Base-by-base conservation (phyloP, 164 flowering plant species). In the Aristolochia fimbriata region DNA sequence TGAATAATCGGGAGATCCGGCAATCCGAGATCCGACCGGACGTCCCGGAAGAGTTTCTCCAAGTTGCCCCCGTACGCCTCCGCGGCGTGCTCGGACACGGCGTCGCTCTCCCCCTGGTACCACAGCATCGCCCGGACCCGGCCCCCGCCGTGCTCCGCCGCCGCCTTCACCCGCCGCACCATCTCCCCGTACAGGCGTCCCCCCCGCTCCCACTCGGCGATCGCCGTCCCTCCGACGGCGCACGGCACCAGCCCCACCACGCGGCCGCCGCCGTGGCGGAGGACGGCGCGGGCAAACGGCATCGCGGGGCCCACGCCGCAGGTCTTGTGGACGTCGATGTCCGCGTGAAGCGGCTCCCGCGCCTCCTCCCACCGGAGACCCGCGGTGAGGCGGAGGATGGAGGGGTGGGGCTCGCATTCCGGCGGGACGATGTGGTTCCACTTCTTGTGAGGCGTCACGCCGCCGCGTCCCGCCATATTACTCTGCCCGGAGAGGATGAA, bases 261-360 rank as follows among this genome's bases (percentile, higher is more conserved):
- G 3, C 30, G 30, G 27, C 66, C 15, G 51, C 15, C 0, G 56
- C 23, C 0, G 56, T 9, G 22, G 6, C n/a, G 24, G 67, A 60
- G 41, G 23, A 84, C 65, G 15, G 74, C 74, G 65, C 83, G 79
- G 22, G 95, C 85, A 68, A 91, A 91, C 0, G 81, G 47, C 93
- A 91, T 79, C 10, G 93, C 93, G 15, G 95, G 97, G 4, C 97
- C 95, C 30, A 91, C 77, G 10, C 97, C 97, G 72, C 97, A 87
- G 0, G 71, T 62, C 68, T 86, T 91, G 59, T 70, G 69, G 54
- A 68, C 2, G 77, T 86, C 96, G 76, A 91, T 85, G 76, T 87
- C 96, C 66, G 65, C 67, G 81, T 87, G 95, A 69, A 87, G 89
- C 4, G 97, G 97, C 72, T 84, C 97, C 19, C 55, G 75, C 14